Evolutionary conservation across 2,329 filamentous ascomycete genomes (phyloP).

Genomic region (Xylariomycetidae sp.): DNA sequence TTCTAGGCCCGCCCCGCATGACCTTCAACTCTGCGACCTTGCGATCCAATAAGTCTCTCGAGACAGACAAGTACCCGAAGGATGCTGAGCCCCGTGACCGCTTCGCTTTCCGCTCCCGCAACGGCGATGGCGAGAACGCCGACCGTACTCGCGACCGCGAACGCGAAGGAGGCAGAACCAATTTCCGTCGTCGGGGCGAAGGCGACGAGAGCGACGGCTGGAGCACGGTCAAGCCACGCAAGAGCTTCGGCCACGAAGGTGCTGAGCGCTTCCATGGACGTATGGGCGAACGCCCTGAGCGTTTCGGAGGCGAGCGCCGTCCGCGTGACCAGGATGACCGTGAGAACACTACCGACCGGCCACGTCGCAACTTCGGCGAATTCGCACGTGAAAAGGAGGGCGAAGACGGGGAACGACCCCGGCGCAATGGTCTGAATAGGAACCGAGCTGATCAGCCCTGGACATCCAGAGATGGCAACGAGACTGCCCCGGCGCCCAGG

Average conservation of each 20-base stretch:
- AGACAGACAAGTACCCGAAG: constrained; percentile 47
- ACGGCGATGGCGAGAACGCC: constrained; percentile 40
- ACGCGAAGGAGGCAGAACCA: constrained; percentile 39
- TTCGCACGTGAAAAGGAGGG: constrained; percentile 39
- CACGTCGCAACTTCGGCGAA: constrained; percentile 43
- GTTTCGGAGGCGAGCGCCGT: constrained; percentile 34
- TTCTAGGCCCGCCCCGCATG: constrained; percentile 78
- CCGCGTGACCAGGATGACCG: constrained; percentile 37
- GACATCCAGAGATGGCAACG: constrained; percentile 59
- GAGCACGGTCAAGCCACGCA: constrained; percentile 67
- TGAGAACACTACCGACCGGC: constrained; percentile 48
- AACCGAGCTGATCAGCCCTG: constrained; percentile 67
- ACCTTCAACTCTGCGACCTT: constrained; percentile 73
- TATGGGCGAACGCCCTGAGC: constrained; percentile 48
- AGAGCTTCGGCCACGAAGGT: constrained; percentile 67
- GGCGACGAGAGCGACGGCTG: constrained; percentile 64
- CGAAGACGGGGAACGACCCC: constrained; percentile 48
- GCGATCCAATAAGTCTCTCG: constrained; percentile 41
- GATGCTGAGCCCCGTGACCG: constrained; percentile 50
- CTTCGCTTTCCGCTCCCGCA: constrained; percentile 51
- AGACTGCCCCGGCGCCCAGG: constrained; percentile 30
- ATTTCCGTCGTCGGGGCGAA: constrained; percentile 47
- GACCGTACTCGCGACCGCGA: constrained; percentile 31
- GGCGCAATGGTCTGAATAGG: constrained; percentile 60
- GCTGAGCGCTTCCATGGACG: constrained; percentile 64